These are phyloP conservation scores for Rosellinia necatrix DNA, from an alignment of 2,329 filamentous ascomycete genomes.

Conservation along the genomic window DNA sequence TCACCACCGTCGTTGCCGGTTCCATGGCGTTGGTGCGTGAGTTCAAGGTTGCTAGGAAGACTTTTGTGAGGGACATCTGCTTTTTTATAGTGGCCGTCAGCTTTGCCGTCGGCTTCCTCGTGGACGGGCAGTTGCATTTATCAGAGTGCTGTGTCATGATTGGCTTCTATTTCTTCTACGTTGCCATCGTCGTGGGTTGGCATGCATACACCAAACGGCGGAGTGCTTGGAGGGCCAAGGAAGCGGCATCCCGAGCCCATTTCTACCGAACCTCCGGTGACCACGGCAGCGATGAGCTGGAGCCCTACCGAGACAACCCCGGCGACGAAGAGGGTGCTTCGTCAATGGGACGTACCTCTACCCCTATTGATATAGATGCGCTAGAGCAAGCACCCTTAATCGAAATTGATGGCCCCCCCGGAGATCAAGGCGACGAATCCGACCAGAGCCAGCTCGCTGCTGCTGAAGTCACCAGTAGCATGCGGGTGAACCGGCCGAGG, in stretches of 20 bases:
- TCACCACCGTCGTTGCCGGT: conserved; percentile 92
- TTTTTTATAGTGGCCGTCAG: conserved; percentile 88
- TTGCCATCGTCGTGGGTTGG: conserved; percentile 85
- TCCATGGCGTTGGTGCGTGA: conserved; percentile 97
- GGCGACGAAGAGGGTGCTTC: conserved; percentile 53
- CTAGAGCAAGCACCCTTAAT: conserved; percentile 54
- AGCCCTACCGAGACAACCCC: conserved; percentile 68
- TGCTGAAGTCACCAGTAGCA: conserved; percentile 88
- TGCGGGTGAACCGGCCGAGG: conserved; percentile 78
- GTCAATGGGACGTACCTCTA: conserved; percentile 37
- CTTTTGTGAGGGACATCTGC: conserved; percentile 86
- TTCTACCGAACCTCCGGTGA: conserved; percentile 63
- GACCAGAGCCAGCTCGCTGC: conserved; percentile 65
- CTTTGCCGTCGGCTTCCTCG: conserved; percentile 86
- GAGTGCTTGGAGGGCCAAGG: conserved; percentile 63
- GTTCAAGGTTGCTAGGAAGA: conserved; percentile 86
- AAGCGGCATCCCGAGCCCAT: conserved; percentile 74
- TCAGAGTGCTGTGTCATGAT: conserved; percentile 96
- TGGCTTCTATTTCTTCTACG: conserved; percentile 87
- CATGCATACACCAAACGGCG: conserved; percentile 80
- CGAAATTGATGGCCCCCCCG: conserved; percentile 49
- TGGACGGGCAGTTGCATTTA: conserved; percentile 79
- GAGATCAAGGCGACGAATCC: conserved; percentile 55
- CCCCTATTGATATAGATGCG: conserved; percentile 46
- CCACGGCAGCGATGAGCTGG: conserved; percentile 58